A percentile compares a stretch with the other conserved stretches of the same genome.
Conservation (phyloP, 257 asterid species). For the Mitragyna speciosa region DNA sequence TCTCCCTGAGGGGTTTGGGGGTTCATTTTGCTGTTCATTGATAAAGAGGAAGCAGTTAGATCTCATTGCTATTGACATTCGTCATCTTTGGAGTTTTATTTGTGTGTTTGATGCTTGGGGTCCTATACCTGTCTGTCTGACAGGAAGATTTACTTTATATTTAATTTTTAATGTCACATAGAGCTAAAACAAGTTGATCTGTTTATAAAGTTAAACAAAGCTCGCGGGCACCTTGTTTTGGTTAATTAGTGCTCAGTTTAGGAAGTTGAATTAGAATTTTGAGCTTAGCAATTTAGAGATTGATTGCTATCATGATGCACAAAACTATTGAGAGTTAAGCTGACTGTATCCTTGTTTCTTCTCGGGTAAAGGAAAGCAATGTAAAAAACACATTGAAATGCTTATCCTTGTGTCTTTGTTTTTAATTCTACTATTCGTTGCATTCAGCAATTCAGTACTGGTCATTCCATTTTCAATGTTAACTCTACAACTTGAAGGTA, state of each 20-base stretch:
- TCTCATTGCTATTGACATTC: background rate
- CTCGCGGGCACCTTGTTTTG: background rate
- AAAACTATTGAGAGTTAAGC: background rate
- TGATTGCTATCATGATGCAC: too few species aligned
- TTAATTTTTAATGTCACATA: background rate
- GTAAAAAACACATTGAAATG: background rate
- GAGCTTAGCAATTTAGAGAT: background rate
- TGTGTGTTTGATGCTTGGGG: background rate
- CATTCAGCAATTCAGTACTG: background rate
- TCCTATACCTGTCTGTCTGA: too few species aligned
- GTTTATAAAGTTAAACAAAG: background rate
- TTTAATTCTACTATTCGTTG: background rate
- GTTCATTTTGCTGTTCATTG: background rate
- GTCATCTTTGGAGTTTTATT: background rate
- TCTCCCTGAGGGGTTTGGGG: background rate
- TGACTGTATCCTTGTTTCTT: background rate
- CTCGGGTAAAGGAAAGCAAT: background rate
- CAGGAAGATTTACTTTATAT: too few species aligned
- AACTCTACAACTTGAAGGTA: background rate
- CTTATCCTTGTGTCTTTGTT: background rate
- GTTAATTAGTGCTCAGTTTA: background rate
- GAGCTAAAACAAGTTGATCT: background rate
- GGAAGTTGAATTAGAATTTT: background rate
- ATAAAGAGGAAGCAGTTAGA: background rate
- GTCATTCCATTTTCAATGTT: background rate